Conservation (phyloP, 2,329 filamentous ascomycete species). For the Exophiala xenobiotica region DNA sequence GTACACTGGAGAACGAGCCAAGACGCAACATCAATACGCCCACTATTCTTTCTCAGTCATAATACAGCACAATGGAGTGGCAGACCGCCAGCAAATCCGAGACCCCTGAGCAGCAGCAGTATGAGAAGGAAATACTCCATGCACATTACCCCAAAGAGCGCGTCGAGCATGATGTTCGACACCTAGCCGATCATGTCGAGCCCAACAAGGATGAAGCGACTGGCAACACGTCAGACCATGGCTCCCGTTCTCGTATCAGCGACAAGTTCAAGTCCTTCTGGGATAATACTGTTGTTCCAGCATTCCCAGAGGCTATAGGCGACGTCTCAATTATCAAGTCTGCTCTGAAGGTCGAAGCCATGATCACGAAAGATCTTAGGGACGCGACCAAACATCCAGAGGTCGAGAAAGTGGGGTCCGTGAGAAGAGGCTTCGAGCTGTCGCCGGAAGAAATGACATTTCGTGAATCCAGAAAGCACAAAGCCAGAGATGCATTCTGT, state of each 20-base stretch:
- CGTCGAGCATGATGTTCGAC: not conserved
- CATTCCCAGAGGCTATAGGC: slow-evolving; percentile 20
- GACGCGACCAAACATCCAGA: slow-evolving; percentile 16
- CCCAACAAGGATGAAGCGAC: not conserved
- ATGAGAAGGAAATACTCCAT: slow-evolving; percentile 14
- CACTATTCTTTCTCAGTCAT: too few relatives aligned
- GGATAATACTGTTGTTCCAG: slow-evolving; percentile 21
- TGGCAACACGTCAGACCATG: not conserved
- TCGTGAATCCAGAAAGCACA: slow-evolving; percentile 9
- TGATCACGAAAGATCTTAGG: slow-evolving; percentile 15
- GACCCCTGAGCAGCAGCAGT: slow-evolving; percentile 17
- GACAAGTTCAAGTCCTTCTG: slow-evolving; percentile 21
- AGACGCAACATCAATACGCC: too few relatives aligned
- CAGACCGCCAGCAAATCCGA: slow-evolving; percentile 13
- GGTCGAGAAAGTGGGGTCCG: slow-evolving; percentile 7
- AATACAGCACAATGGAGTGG: too few relatives aligned
- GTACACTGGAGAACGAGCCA: too few relatives aligned
- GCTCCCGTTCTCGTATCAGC: slow-evolving; percentile 9
- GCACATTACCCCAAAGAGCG: slow-evolving; percentile 10
- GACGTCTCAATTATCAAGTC: slow-evolving; percentile 19
- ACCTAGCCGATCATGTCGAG: slow-evolving; percentile 6
- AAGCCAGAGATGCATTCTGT: slow-evolving; percentile 15
- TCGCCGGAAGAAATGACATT: slow-evolving; percentile 10
- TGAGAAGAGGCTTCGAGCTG: slow-evolving; percentile 14
- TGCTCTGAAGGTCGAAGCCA: slow-evolving; percentile 16